Evolutionary conservation across 2,329 filamentous ascomycete genomes (phyloP).

Genomic region (Sporothrix phasma): DNA sequence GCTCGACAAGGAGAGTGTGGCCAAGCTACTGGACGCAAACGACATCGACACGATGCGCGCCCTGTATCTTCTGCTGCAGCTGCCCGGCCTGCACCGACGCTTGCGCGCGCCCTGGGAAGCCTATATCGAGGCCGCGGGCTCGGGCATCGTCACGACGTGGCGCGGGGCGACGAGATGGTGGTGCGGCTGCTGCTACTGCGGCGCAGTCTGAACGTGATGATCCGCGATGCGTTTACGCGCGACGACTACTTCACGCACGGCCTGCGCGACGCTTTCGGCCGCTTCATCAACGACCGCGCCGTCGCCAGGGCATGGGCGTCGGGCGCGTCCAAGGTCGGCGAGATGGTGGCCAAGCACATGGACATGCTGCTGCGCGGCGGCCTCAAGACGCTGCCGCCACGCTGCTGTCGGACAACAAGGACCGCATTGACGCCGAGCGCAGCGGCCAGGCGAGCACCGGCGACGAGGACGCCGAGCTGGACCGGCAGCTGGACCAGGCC

Average conservation of each 20-base stretch:
- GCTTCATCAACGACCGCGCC: constrained; percentile 79
- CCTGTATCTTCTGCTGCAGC: constrained; percentile 66
- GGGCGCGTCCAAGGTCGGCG: constrained; percentile 85
- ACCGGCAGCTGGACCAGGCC: constrained; percentile 83
- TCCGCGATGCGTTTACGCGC: constrained; percentile 64
- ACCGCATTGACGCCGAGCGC: constrained; percentile 47
- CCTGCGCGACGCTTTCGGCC: constrained; percentile 75
- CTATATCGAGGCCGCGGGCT: constrained; percentile 69
- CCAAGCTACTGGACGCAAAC: constrained; percentile 61
- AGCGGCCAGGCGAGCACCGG: constrained; percentile 56
- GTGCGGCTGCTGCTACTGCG: constrained; percentile 72
- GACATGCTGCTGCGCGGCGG: constrained; percentile 82
- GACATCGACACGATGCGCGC: constrained; percentile 61
- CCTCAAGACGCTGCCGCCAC: constrained; percentile 67
- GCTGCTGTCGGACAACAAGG: constrained; percentile 52
- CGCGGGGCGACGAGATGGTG: constrained; percentile 77
- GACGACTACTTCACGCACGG: constrained; percentile 69
- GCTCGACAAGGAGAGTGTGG: constrained; percentile 55
- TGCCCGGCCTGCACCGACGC: constrained; percentile 59
- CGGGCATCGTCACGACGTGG: constrained; percentile 67
- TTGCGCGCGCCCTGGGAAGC: constrained; percentile 64
- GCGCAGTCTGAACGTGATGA: constrained; percentile 64
- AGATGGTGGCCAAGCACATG: constrained; percentile 98
- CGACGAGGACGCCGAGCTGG: constrained; percentile 87
- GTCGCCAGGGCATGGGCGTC: constrained; percentile 63